A percentile compares a stretch with the other conserved stretches of the same genome.
These are phyloP conservation scores for Ascodesmis nigricans DNA, from an alignment of 495 filamentous ascomycete genomes.

Conservation along the genomic window DNA sequence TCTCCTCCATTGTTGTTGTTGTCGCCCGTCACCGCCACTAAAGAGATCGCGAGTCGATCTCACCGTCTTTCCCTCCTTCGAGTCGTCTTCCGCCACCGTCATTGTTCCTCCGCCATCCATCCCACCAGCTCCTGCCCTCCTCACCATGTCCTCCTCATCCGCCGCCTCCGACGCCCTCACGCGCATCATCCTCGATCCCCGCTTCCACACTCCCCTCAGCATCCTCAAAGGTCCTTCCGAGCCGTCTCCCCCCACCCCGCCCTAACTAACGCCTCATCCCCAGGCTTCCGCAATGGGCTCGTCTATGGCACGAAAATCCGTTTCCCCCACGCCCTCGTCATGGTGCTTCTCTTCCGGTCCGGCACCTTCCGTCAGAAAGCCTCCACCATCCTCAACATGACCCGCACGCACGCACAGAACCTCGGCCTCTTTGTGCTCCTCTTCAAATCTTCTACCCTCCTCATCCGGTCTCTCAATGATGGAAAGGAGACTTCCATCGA, in stretches of 20 bases:
- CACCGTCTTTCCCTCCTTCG: no score
- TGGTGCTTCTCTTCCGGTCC: constrained; percentile 84
- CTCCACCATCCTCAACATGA: constrained; percentile 58
- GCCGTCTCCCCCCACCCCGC: no score
- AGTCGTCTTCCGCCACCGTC: no score
- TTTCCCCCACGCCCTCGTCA: constrained; percentile 93
- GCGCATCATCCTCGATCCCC: constrained; percentile 44
- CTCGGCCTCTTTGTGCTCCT: constrained; percentile 71
- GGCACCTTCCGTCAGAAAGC: constrained; percentile 68
- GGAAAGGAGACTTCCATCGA: constrained; percentile 32
- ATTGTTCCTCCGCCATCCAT: no score
- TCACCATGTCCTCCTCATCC: not conserved
- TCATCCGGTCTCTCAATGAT: constrained; percentile 41
- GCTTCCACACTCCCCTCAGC: constrained; percentile 58
- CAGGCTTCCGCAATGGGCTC: constrained; percentile 81
- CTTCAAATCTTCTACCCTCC: constrained; percentile 55
- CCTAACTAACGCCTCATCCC: no score
- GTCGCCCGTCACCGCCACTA: no score
- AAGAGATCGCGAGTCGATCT: no score
- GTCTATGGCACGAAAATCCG: constrained; percentile 96
- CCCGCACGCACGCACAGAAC: constrained; percentile 74
- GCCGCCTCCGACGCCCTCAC: not conserved
- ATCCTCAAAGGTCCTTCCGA: constrained; percentile 83
- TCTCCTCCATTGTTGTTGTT: no score
- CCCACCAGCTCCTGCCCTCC: not conserved